Conservation (phyloP, 1,139 yeast species). For the Geotrichum restrictum region DNA sequence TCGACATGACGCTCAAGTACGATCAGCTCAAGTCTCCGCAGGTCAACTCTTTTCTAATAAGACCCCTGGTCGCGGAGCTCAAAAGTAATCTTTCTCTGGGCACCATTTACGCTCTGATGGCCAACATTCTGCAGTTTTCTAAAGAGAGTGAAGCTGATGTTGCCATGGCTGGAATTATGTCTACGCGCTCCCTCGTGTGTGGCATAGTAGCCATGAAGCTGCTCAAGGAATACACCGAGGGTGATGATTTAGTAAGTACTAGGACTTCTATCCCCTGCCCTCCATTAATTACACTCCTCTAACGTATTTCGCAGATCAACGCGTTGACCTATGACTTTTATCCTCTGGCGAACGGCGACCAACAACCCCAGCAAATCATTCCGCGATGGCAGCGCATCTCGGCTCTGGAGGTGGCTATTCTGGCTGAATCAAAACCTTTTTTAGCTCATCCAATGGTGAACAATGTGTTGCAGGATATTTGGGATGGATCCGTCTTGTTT, state of each 20-base stretch:
- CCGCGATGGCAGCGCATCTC: conserved; percentile 49
- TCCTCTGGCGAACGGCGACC: conserved; percentile 38
- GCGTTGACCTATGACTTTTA: conserved; percentile 42
- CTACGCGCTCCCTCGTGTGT: conserved; percentile 53
- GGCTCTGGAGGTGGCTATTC: conserved; percentile 53
- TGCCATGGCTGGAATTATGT: conserved; percentile 48
- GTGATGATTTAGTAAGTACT: conserved; percentile 31
- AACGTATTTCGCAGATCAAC: conserved; percentile 37
- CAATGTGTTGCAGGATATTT: conserved; percentile 49
- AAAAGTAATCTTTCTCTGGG: conserved; percentile 34
- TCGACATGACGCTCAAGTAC: conserved; percentile 49
- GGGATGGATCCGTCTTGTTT: conserved; percentile 50
- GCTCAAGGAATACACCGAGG: conserved; percentile 48
- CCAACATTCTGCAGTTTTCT: conserved; percentile 42
- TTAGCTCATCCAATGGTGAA: conserved; percentile 55
- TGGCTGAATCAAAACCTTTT: conserved; percentile 53
- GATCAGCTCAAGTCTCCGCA: conserved; percentile 58
- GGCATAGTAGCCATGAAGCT: conserved; percentile 54
- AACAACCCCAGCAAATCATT: conserved; percentile 29
- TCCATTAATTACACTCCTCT: neutral
- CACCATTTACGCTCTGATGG: conserved; percentile 39
- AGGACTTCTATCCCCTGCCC: neutral
- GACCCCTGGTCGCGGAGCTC: conserved; percentile 45
- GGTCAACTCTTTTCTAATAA: conserved; percentile 48
- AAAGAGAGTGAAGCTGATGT: conserved; percentile 51